Evolutionary conservation across 2,329 filamentous ascomycete genomes (phyloP), one percentile per base, ranked within the genome.

Genomic region (Diaporthe destruens): DNA sequence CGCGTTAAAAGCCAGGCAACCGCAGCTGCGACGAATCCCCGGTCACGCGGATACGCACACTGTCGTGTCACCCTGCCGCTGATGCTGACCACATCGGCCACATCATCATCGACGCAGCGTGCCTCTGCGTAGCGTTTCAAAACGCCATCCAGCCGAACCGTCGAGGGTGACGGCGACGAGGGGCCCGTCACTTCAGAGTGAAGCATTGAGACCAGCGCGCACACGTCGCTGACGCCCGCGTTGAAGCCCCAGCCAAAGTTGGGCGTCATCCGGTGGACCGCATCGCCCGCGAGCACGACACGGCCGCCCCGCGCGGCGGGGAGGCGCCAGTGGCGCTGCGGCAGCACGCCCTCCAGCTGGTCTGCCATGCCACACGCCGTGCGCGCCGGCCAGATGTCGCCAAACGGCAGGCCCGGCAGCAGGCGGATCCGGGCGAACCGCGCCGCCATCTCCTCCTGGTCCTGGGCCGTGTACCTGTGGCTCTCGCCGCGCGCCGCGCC

Each of bases 181-280:
- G 29, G 9, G 59, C 42, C 14, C n/a, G 2, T 23, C 47, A 74
- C 29, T 5, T 71, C 49, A 9, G 53, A 55, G n/a, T 75, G 70
- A 6, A 82, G 75, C 16, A 75, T 72, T 55, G 81, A 81, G 57
- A 74, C 74, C 0, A 82, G 71, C 0, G 73, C 76, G 12, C 80
- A 76, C 0, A 81, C 74, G 23, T 82, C 81, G 44, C 80, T 77
- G 2, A 84, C 75, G 0, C 80, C 82, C 25, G 79, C 78, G 73
- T 84, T 83, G 51, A 79, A 80, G 0, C 82, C 82, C 1, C 77
- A 76, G 0, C 80, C 81, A 0, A 80, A 76, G 63, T 80, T 82
- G 0, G 82, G 81, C 0, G 81, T 83, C 65, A 80, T 80, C 49
- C 83, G 83, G 72, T 84, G 82, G 0, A 77, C 79, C 0, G 82